Percentiles rank a stretch among this genome's conserved stretches.
Conservation (phyloP, 2,329 filamentous ascomycete species). For the Magnaporthiopsis poae region DNA sequence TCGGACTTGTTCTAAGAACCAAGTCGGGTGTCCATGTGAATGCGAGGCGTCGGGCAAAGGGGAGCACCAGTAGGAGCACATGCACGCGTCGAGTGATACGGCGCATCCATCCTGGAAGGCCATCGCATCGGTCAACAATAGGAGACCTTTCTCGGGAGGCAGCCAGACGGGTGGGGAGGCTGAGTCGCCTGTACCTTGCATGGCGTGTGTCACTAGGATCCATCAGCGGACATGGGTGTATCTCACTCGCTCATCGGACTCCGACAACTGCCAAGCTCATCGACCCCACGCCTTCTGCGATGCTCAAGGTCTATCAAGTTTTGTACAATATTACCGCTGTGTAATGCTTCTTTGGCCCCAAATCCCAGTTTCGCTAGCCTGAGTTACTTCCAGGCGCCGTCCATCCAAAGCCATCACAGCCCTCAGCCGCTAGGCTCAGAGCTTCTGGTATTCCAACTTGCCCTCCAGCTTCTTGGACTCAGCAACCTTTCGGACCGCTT, state of each 20-base stretch:
- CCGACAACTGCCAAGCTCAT: not conserved
- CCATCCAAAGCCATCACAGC: not conserved
- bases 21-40: not conserved
- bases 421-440: constrained; percentile 41
- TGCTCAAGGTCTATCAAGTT: not conserved
- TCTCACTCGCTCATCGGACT: not conserved
- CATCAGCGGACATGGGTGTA: not conserved
- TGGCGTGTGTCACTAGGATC: not conserved
- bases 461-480: constrained; percentile 98
- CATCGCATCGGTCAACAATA: not conserved
- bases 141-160: not conserved
- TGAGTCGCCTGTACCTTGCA: not conserved
- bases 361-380: not conserved
- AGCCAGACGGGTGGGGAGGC: not conserved
- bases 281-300: not conserved
- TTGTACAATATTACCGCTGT: constrained; percentile 16
- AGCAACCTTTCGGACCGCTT: constrained; percentile 92
- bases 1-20: not conserved
- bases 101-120: not conserved
- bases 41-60: not conserved
- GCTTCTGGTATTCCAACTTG: constrained; percentile 94
- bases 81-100: no score
- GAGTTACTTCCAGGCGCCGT: not conserved
- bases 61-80: not conserved
- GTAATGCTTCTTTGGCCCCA: not conserved